Evolutionary conservation across 177 flowering plant species (phyloP), one percentile per base, ranked within the genome.

Genomic region (Vitis hybrid): DNA sequence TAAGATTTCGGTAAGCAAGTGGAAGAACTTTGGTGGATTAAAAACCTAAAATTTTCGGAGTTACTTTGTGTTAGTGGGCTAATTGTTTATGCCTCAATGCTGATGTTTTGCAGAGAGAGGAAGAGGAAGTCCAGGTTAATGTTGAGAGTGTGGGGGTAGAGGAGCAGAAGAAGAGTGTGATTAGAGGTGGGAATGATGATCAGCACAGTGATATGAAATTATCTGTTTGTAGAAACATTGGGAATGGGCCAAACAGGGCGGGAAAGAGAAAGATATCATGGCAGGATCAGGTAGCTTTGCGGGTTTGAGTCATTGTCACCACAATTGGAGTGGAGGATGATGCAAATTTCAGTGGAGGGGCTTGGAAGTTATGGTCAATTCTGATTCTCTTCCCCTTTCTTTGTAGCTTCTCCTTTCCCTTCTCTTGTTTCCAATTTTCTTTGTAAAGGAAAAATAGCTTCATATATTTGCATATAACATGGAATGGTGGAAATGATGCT

Each of bases 231-330:
- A 78, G 93, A 78, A 85, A 74, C 51, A 59, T 78, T 3, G 87
- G 84, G n/a, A 88, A 85, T 63, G 91, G 87, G 0, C 45, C 86
- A 1, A 82, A 67, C 26, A 73, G 89, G 34, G 55, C 76, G 0
- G 89, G 86, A 68, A 91, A 93, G 80, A 83, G 92, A 72, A 93
- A 91, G 82, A 88, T 93, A 57, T 67, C 95, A 50, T 88, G 92
- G 95, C 90, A 85, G 71, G 92, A 88, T 74, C 92, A 75, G 64
- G 87, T 90, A 70, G 92, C 91, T 66, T 80, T 88, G 74, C 82
- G 84, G 73, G 95, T 88, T 57, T 88, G 74, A 79, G 60, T 11
- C n/a, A 14, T 45, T 65, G n/a, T 60, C 18, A 5, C 20, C 20
- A 63, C 68, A 12, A 48, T 62, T 68, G 50, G 19, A 26, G 12